Base-by-base conservation (phyloP, 1,284 basidiomycete species). In the Pseudozyma sp. region DNA sequence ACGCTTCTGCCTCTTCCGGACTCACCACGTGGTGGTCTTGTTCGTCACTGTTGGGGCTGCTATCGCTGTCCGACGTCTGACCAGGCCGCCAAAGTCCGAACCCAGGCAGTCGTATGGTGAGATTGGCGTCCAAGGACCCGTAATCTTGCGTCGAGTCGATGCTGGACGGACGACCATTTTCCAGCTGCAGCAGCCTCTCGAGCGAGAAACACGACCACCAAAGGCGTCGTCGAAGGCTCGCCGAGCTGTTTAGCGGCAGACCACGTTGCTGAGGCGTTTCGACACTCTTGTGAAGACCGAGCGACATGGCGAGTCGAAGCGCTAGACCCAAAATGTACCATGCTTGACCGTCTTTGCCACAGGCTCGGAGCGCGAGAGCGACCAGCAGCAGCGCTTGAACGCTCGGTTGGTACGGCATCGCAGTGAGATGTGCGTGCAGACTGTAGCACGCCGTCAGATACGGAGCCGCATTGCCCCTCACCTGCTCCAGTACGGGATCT, bases 151-250 rank as follows among this genome's bases (percentile, higher is more conserved):
- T 42, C 13, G 40, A 31, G 19, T 51, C 48, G 39, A 52, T 58
- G 33, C 56, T 58, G 1, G 56, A 58, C 4, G 48, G 42, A 6
- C 56, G 29, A 13, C 56, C 56, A 17, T 48, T 51, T 46, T 58
- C 56, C 33, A 58, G 56, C 56, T 58, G 56, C 7, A 58, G 19
- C 13, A 58, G 24, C 33, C 56, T 24, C 46, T 58, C 56, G 11
- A 58, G 30, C 29, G 42, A 51, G n/a, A 44, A 52, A 37, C 56
- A 58, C 9, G 56, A 58, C 56, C 48, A 51, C 56, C 56, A 58
- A 5, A 58, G 5, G 6, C 56, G 47, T 16, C 56, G 47, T 40
- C 13, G 13, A 10, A 58, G 49, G 24, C 39, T 43, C 16, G 10
- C 11, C 5, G 45, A n/a, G 35, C 39, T 31, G 16, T 9, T 1